Percentiles rank a stretch among this genome's conserved stretches.
Evolutionary conservation across 176 grass and related monocot genomes (phyloP).

Genomic region (Typha latifolia): DNA sequence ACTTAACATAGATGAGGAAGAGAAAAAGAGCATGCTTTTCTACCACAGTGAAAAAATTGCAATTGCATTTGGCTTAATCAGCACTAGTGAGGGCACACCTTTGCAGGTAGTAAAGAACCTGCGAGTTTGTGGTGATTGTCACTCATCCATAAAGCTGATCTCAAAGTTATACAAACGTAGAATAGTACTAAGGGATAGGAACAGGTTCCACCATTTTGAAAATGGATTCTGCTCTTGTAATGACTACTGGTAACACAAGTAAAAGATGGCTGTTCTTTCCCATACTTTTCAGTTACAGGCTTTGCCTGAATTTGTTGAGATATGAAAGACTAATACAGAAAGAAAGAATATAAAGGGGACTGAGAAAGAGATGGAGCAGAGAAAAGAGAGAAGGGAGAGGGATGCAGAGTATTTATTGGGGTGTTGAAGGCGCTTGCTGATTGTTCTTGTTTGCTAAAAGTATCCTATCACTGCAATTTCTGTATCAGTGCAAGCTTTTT

Average conservation of each 20-base stretch:
- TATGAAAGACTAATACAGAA: too few relatives aligned
- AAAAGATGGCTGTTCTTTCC: too few relatives aligned
- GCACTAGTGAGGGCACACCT: not conserved
- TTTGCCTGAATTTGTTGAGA: too few relatives aligned
- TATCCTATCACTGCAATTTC: too few relatives aligned
- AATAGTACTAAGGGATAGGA: constrained; percentile 19
- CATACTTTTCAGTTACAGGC: too few relatives aligned
- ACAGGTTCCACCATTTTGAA: constrained; percentile 24
- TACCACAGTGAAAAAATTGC: constrained; percentile 24
- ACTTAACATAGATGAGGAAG: constrained; percentile 10
- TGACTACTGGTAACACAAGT: constrained; percentile 12
- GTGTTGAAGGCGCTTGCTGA: too few relatives aligned
- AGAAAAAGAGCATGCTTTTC: constrained; percentile 9
- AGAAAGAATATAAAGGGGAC: too few relatives aligned
- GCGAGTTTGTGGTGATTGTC: constrained; percentile 17
- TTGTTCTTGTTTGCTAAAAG: too few relatives aligned
- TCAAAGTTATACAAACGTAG: constrained; percentile 15
- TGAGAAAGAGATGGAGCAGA: too few relatives aligned
- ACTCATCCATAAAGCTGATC: constrained; percentile 17
- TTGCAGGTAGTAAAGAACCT: constrained; percentile 20
- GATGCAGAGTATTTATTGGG: too few relatives aligned
- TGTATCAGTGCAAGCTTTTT: too few relatives aligned
- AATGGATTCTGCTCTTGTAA: constrained; percentile 16
- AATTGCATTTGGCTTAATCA: constrained; percentile 20
- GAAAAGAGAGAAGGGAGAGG: too few relatives aligned